phyloP scores from a whole-genome alignment of 176 grass and related monocot species.

The Raddia distichophylla region DNA sequence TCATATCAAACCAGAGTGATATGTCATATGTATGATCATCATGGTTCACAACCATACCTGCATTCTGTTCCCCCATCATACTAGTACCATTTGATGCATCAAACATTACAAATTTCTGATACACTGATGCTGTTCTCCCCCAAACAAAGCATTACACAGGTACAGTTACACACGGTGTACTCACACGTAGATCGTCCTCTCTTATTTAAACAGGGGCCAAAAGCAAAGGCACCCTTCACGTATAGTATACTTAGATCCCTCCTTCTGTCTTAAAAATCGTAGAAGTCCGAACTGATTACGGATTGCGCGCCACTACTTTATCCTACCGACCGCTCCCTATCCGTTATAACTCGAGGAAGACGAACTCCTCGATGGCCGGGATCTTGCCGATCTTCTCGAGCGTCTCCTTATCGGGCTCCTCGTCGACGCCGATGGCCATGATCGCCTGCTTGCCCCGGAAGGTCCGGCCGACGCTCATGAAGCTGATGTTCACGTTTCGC shows the following conservation, averaged over 20 bases:
- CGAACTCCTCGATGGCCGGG: conserved; percentile 83
- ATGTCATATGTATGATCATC: too few species aligned
- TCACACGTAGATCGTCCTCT: background rate
- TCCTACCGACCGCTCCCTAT: conserved; percentile 20
- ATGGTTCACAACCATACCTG: too few species aligned
- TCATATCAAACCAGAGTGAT: too few species aligned
- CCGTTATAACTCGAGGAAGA: conserved; percentile 84
- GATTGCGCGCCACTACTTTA: conserved; percentile 14
- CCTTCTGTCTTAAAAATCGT: conserved; percentile 36
- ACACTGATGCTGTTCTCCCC: conserved; percentile 15
- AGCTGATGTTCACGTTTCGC: conserved; percentile 86
- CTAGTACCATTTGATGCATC: conserved; percentile 24
- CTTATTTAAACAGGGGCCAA: conserved; percentile 46
- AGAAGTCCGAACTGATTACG: conserved; percentile 12
- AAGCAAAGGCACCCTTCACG: conserved; percentile 32
- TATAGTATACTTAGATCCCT: conserved; percentile 18
- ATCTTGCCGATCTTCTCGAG: conserved; percentile 74
- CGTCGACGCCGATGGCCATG: conserved; percentile 97
- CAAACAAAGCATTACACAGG: conserved; percentile 13
- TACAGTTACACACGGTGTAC: conserved; percentile 22
- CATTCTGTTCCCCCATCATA: background rate
- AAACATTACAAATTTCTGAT: background rate
- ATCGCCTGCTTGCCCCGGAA: conserved; percentile 83
- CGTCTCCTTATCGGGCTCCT: conserved; percentile 77
- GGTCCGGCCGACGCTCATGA: conserved; percentile 95